Evolutionary conservation across 371 early-diverging fungal genomes (phyloP), one percentile per base, ranked within the genome.

Genomic region (Batkoa obscura): DNA sequence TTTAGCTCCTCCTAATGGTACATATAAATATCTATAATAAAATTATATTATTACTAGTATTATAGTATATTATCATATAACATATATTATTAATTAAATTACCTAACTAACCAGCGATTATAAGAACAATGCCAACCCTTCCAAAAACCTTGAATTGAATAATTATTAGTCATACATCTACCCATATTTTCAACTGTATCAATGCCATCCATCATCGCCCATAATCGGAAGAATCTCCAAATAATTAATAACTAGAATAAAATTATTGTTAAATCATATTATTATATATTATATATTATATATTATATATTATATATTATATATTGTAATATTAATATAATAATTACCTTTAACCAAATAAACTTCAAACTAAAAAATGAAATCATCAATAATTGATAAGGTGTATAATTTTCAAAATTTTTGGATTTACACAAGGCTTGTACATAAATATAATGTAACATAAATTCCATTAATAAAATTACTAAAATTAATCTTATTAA

Each of bases 191-290:
- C 94, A 3, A 77, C 72, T 0, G 83, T 76, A 55, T 84, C 83
- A 32, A 92, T 68, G 13, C 88, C 87, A 65, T 94, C 94, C 12
- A 72, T 66, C 66, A 90, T 62, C 0, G 90, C 87, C 94, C 93
- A 93, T 51, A 88, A 72, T 10, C 94, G 73, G 66, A 90, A 92
- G 66, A 90, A 92, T 36, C 94, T 71, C 94, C 94, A 94, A 23
- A 91, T 90, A 15, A 57, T 57, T 0, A 57, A 41, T 2, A 57
- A 50, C 57, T 57, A 57, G 30, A 15, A 33, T 37, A 23, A 10
- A 3, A 8, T 10, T 38, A 45, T 5, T 13, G 8, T 34, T 34
- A 39, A 10, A 10, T 5, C 3, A 38, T 23, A 23, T 23, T 23
- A 23, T 23, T 23, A 23, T 23, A 23, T 23, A 23, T 23, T 23